Evolutionary conservation across 805 yeast genomes (phyloP).

Genomic region (Candida verbasci): DNA sequence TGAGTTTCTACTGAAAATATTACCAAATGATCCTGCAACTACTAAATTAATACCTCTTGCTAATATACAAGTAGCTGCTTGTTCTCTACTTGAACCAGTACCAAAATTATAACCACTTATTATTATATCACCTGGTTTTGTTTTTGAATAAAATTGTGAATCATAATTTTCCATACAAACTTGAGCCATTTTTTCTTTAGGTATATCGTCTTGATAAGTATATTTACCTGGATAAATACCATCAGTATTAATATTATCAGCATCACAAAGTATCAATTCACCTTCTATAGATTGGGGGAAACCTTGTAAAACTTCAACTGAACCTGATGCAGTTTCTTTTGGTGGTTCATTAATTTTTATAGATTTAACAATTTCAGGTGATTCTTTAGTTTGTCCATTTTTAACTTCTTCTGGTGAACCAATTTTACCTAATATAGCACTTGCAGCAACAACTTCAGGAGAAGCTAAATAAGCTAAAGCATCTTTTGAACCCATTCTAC

Average conservation of each 20-base stretch:
- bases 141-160: slow-evolving; percentile 75
- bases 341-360: slow-evolving; percentile 26
- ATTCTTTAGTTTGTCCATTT: slow-evolving; percentile 39
- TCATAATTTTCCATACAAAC: slow-evolving; percentile 99
- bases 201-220: slow-evolving; percentile 96
- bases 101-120: slow-evolving; percentile 95
- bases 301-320: slow-evolving; percentile 76
- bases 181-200: slow-evolving; percentile 94
- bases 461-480: slow-evolving; percentile 95
- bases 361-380: slow-evolving; percentile 46
- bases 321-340: slow-evolving; percentile 22
- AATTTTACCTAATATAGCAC: slow-evolving; percentile 92
- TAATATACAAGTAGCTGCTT: slow-evolving; percentile 96
- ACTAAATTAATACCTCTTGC: slow-evolving; percentile 92
- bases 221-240: slow-evolving; percentile 99
- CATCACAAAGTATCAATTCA: slow-evolving; percentile 91
- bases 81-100: slow-evolving; percentile 98
- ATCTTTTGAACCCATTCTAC: slow-evolving; percentile 97
- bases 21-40: slow-evolving; percentile 96
- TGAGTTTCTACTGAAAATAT: slow-evolving; percentile 91
- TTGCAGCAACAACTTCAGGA: slow-evolving; percentile 98
- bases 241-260: slow-evolving; percentile 95
- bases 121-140: slow-evolving; percentile 83
- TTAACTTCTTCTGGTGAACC: slow-evolving; percentile 92
- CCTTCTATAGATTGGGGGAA: slow-evolving; percentile 89